These are phyloP conservation scores for Zygosaccharomyces sapae DNA, from an alignment of 1,139 yeast genomes.

Conservation along the genomic window DNA sequence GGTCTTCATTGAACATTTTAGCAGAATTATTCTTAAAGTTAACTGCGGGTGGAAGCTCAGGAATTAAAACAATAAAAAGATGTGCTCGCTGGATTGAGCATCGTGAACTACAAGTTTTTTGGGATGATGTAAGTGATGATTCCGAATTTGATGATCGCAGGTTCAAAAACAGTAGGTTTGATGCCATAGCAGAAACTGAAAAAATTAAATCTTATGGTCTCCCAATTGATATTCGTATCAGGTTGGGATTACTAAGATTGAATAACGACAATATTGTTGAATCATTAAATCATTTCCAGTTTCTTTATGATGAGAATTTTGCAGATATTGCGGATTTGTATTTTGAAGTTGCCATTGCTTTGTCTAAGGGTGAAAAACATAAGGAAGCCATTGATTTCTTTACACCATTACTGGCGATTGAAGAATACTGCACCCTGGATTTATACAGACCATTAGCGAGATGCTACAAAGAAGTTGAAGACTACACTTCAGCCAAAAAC, in stretches of 20 bases:
- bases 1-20: conserved; percentile 84
- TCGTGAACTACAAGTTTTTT: conserved; percentile 67
- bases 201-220: conserved; percentile 46
- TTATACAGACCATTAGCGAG: conserved; percentile 64
- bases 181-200: conserved; percentile 39
- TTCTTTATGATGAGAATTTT: conserved; percentile 52
- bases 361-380: conserved; percentile 64
- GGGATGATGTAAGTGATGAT: conserved; percentile 77
- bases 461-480: conserved; percentile 71
- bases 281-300: conserved; percentile 65
- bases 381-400: conserved; percentile 70
- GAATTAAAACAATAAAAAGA: conserved; percentile 60
- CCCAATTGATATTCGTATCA: conserved; percentile 83
- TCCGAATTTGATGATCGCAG: conserved; percentile 77
- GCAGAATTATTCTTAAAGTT: conserved; percentile 72
- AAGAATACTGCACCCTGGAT: conserved; percentile 48
- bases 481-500: conserved; percentile 62
- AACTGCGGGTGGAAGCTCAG: conserved; percentile 48
- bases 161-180: conserved; percentile 43
- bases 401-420: conserved; percentile 48
- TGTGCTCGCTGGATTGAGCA: conserved; percentile 81
- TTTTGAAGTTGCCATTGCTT: conserved; percentile 68
- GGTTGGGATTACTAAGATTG: conserved; percentile 70
- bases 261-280: conserved; percentile 62
- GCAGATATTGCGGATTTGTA: conserved; percentile 68